Evolutionary conservation across 106 monocot species (phyloP), one percentile per base, ranked within the genome.

Genomic region (Gastrodia elata): DNA sequence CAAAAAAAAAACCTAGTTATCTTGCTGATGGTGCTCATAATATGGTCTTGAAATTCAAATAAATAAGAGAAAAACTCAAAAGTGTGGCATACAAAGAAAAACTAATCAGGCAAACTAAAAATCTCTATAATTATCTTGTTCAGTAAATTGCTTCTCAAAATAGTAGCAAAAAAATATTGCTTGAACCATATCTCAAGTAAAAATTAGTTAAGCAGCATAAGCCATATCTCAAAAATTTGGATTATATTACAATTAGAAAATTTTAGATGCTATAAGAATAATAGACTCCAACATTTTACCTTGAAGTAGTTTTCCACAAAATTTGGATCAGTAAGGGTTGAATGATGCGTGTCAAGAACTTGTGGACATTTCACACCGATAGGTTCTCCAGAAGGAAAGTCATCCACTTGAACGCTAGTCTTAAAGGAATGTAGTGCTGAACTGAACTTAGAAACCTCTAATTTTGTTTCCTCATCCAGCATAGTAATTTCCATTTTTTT

Each of bases 261-360:
- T 65, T n/a, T 65, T 65, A 35, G 18, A 65, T 4, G 18, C 26
- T 25, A 38, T 2, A 67, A 20, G 1, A 20, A 67, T 20, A 35
- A 61, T 37, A 0, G 15, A 67, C 4, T 36, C 20, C 9, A 25
- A 39, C n/a, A 69, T 41, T 67, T 67, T 81, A 88, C 96, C 87
- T 92, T 98, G 71, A 98, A 98, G 80, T 98, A 98, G 74, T 93
- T 98, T 74, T 91, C 87, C 61, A 98, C 93, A 77, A 98, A 98
- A 75, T 93, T 84, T 72, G 88, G 84, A 82, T 91, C 93, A 10
- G 77, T 82, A 25, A 81, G 71, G 68, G 84, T 86, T 68, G 91
- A 86, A 72, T 80, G 88, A 38, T 70, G 72, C 46, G 36, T 68
- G 73, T 52, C 77, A 7, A 77, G 81, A 84, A 58, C 55, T 42